These are phyloP conservation scores for Hemerocallis citrina DNA, from an alignment of 106 monocot species.

Conservation along the genomic window DNA sequence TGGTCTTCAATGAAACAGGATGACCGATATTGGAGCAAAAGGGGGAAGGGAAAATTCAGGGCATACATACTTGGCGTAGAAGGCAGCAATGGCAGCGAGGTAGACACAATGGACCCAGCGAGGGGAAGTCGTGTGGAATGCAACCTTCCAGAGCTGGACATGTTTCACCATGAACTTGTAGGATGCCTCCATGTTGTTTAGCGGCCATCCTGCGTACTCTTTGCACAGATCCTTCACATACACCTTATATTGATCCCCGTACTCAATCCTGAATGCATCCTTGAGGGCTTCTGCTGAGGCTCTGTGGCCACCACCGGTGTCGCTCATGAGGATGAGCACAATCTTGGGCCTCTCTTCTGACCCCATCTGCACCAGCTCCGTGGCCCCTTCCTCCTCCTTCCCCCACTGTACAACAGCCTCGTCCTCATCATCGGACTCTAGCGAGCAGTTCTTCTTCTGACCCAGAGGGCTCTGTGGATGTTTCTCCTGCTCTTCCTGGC, in stretches of 20 bases:
- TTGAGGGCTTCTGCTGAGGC: slow-evolving; percentile 76
- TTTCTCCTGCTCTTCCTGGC: background rate
- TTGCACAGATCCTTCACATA: slow-evolving; percentile 72
- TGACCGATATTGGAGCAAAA: background rate
- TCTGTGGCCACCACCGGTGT: slow-evolving; percentile 75
- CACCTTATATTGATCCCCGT: slow-evolving; percentile 56
- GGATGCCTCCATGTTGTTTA: slow-evolving; percentile 68
- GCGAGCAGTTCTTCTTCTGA: slow-evolving; percentile 5
- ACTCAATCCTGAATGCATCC: slow-evolving; percentile 59
- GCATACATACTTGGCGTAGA: slow-evolving; percentile 49
- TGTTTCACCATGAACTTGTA: slow-evolving; percentile 88
- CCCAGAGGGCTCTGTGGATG: background rate
- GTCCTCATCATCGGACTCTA: slow-evolving; percentile 9
- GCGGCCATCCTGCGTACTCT: slow-evolving; percentile 57
- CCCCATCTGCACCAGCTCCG: slow-evolving; percentile 56
- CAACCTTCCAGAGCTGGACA: slow-evolving; percentile 72
- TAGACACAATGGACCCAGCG: slow-evolving; percentile 64
- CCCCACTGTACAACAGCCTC: slow-evolving; percentile 15
- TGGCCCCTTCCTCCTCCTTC: slow-evolving; percentile 55
- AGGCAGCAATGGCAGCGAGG: slow-evolving; percentile 55
- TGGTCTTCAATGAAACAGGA: no score
- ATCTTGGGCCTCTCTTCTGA: slow-evolving; percentile 50
- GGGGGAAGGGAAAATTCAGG: background rate
- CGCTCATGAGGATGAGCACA: slow-evolving; percentile 72
- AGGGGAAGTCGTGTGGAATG: slow-evolving; percentile 60